Evolutionary conservation across 441 rosid species (phyloP).

Genomic region (Sinapis alba): DNA sequence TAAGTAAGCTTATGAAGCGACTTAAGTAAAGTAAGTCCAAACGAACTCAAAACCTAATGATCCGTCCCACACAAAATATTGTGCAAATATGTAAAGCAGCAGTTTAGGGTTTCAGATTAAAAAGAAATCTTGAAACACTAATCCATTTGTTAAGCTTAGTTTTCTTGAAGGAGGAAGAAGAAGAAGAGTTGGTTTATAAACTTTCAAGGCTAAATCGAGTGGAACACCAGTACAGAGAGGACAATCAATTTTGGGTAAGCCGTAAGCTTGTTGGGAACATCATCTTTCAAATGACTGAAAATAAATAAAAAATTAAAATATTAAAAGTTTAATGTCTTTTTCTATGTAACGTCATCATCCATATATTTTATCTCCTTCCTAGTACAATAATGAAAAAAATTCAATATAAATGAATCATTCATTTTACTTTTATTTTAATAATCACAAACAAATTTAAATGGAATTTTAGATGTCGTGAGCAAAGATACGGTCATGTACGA

Average conservation of each 20-base stretch:
- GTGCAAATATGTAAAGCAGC: too few relatives aligned
- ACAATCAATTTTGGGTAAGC: constrained; percentile 26
- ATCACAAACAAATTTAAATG: not conserved
- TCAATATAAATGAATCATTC: constrained; percentile 10
- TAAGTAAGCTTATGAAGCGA: not conserved
- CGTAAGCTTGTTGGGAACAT: constrained; percentile 43
- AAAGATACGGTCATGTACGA: constrained; percentile 19
- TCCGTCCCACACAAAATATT: not conserved
- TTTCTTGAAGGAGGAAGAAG: not conserved
- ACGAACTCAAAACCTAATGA: not conserved
- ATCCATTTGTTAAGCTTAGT: too few relatives aligned
- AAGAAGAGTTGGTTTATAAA: not conserved
- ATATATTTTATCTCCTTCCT: not conserved
- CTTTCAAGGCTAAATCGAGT: not conserved
- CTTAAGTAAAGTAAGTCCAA: not conserved
- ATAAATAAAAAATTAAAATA: not conserved
- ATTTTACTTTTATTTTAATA: constrained; percentile 14
- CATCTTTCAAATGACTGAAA: constrained; percentile 12
- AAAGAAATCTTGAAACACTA: too few relatives aligned
- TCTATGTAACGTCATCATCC: constrained; percentile 28
- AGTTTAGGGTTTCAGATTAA: too few relatives aligned
- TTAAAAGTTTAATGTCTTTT: constrained; percentile 9
- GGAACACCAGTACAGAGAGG: constrained; percentile 24
- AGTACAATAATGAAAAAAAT: constrained; percentile 13
- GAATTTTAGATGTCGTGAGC: constrained; percentile 7